phyloP scores from a whole-genome alignment of 805 yeast species.

The Candida boleticola region DNA sequence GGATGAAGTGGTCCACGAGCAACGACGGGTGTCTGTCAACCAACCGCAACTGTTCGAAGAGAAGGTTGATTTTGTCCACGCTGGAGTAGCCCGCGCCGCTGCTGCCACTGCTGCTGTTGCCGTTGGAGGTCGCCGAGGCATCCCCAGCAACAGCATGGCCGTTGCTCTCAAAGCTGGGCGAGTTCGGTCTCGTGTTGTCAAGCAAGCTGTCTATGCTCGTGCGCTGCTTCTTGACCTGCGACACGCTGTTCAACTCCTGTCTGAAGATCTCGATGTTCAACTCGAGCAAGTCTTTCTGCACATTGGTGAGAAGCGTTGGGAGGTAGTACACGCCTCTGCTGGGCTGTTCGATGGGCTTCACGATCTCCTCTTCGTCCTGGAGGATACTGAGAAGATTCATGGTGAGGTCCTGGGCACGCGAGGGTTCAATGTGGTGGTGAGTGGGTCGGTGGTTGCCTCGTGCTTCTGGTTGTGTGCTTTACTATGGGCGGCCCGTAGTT shows the following conservation, averaged over 20 bases:
- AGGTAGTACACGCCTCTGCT: conserved; percentile 27
- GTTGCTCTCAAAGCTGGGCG: background rate
- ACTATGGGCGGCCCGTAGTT: no score
- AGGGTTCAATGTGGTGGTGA: background rate
- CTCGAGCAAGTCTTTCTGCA: conserved; percentile 36
- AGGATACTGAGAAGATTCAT: conserved; percentile 6
- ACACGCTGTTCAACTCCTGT: conserved; percentile 22
- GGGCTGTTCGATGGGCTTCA: conserved; percentile 14
- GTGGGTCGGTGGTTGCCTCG: no score
- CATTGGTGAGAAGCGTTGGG: conserved; percentile 31
- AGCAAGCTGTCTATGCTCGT: conserved; percentile 39
- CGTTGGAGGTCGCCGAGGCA: background rate
- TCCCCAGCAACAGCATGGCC: no score
- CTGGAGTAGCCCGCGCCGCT: conserved; percentile 7
- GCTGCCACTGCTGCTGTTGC: background rate
- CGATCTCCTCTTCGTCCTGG: conserved; percentile 1
- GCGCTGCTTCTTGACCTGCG: conserved; percentile 20
- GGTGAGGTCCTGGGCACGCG: no score
- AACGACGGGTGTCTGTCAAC: conserved; percentile 66
- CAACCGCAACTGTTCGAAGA: conserved; percentile 46
- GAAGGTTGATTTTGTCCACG: conserved; percentile 37
- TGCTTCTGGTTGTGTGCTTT: no score
- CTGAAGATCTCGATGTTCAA: conserved; percentile 29
- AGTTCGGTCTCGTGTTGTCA: conserved; percentile 14
- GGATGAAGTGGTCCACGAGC: conserved; percentile 74